phyloP scores from a whole-genome alignment of 495 filamentous ascomycete species.

The Tuber indicum region DNA sequence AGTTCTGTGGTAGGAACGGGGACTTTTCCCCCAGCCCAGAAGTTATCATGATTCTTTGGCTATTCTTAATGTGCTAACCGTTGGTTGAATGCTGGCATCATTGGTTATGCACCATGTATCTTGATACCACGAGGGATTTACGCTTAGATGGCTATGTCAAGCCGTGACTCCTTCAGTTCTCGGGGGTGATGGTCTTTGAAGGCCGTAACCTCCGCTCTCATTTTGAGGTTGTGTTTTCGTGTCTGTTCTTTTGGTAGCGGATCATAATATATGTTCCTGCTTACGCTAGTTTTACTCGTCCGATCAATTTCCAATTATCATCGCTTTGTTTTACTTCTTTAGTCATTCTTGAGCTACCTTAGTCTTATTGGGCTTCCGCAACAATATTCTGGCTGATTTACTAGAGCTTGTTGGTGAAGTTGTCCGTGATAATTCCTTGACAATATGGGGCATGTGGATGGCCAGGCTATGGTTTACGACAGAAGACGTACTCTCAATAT shows the following conservation, averaged over 20 bases:
- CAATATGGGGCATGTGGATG: no score
- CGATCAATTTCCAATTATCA: neutral
- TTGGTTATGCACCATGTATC: neutral
- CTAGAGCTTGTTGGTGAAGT: neutral
- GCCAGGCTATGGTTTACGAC: slow-evolving; percentile 30
- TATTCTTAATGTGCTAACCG: neutral
- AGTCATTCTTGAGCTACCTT: neutral
- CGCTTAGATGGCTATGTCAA: neutral
- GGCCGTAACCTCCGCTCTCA: neutral
- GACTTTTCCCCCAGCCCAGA: neutral
- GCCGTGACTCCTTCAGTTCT: neutral
- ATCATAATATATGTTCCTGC: neutral
- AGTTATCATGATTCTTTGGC: neutral
- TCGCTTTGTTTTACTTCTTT: neutral
- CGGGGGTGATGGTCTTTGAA: neutral
- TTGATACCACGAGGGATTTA: no score
- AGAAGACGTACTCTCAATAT: no score
- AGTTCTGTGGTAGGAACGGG: slow-evolving; percentile 42
- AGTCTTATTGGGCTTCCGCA: fast-evolving
- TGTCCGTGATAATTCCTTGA: neutral
- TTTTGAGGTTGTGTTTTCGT: neutral
- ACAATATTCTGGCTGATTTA: neutral
- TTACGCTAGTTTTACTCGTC: neutral
- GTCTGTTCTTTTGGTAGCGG: neutral
- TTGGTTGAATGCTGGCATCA: neutral